Percentiles rank a stretch among this genome's conserved stretches.
phyloP scores from a whole-genome alignment of 805 yeast genomes.

The Metschnikowia continentalis region DNA sequence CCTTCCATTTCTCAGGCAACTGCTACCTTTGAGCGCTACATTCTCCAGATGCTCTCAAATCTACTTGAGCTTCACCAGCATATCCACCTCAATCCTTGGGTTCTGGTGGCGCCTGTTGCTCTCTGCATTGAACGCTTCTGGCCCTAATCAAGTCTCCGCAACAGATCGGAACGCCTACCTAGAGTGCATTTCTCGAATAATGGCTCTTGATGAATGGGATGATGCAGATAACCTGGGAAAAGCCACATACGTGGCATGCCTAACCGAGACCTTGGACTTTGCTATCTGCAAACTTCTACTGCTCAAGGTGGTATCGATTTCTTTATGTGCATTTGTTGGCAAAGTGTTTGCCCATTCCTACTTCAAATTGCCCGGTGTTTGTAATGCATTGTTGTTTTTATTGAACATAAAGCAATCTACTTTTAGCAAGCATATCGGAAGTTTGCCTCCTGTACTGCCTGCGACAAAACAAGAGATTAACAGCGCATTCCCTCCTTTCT shows the following conservation, averaged over 20 bases:
- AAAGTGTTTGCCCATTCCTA: constrained; percentile 65
- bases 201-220: constrained; percentile 47
- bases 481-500: constrained; percentile 25
- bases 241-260: constrained; percentile 27
- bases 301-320: constrained; percentile 49
- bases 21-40: constrained; percentile 19
- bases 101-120: constrained; percentile 56
- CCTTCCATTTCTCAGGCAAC: constrained; percentile 23
- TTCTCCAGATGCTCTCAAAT: constrained; percentile 22
- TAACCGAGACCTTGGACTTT: constrained; percentile 52
- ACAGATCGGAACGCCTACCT: constrained; percentile 50
- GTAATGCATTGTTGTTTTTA: constrained; percentile 53
- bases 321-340: constrained; percentile 63
- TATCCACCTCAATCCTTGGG: constrained; percentile 30
- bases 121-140: constrained; percentile 9
- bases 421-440: constrained; percentile 26
- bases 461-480: constrained; percentile 6
- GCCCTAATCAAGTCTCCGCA: constrained; percentile 31
- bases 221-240: constrained; percentile 22
- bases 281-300: constrained; percentile 45
- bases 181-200: constrained; percentile 51
- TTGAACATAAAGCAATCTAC: constrained; percentile 50
- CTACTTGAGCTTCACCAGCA: constrained; percentile 30
- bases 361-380: constrained; percentile 50
- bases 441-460: not conserved